A percentile compares a stretch with the other conserved stretches of the same genome.
These are phyloP conservation scores for Saturnispora saitoi DNA, from an alignment of 805 yeast genomes.

Conservation along the genomic window DNA sequence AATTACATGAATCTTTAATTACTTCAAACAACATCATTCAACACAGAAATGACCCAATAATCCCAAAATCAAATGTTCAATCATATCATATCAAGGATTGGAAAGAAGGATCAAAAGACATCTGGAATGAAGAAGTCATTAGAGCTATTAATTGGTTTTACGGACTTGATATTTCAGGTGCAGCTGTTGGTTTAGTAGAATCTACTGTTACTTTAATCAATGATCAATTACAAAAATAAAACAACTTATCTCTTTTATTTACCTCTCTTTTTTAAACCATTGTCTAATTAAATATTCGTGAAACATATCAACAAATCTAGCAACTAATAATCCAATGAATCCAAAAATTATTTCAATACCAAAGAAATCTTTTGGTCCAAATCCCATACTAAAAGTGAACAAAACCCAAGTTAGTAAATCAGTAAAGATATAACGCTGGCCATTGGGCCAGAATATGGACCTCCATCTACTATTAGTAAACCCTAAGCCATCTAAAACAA, in stretches of 20 bases:
- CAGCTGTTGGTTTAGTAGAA: conserved; percentile 12
- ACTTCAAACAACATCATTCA: conserved; percentile 44
- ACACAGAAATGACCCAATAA: conserved; percentile 42
- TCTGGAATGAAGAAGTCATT: conserved; percentile 72
- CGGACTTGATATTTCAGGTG: conserved; percentile 19
- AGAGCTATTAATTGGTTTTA: conserved; percentile 57
- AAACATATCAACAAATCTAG: conserved; percentile 49
- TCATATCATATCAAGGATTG: conserved; percentile 39
- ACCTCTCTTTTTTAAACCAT: conserved; percentile 31
- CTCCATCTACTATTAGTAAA: background rate
- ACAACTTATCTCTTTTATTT: conserved; percentile 3
- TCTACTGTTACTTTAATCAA: background rate
- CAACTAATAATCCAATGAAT: conserved; percentile 41
- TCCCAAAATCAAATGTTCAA: conserved; percentile 36
- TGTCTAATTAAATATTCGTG: conserved; percentile 44
- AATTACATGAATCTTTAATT: conserved; percentile 39
- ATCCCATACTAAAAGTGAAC: conserved; percentile 57
- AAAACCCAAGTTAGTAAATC: conserved; percentile 82
- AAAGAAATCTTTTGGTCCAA: conserved; percentile 56
- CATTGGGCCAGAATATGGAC: conserved; percentile 30
- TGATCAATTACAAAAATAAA: background rate
- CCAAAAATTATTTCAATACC: conserved; percentile 42
- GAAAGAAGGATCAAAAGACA: conserved; percentile 58
- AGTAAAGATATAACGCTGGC: conserved; percentile 68
- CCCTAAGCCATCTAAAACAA: conserved; percentile 43